These are phyloP conservation scores for Heritiera fomes DNA, from an alignment of 345 rosid species.

Conservation along the genomic window DNA sequence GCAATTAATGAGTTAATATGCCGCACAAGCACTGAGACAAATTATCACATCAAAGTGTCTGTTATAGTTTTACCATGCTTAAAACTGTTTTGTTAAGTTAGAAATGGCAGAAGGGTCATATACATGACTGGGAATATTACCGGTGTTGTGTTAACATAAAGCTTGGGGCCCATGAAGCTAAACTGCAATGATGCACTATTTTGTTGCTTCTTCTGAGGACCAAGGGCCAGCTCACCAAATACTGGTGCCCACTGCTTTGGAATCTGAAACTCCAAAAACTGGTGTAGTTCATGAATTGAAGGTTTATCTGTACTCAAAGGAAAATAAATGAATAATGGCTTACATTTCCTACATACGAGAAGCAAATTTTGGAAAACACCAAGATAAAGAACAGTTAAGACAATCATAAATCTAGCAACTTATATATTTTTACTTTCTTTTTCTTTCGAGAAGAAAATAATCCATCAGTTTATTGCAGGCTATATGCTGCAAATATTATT, in stretches of 20 bases:
- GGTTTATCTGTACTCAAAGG: slow-evolving; percentile 53
- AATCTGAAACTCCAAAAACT: slow-evolving; percentile 75
- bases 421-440: not conserved
- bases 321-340: slow-evolving; percentile 12
- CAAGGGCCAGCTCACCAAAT: slow-evolving; percentile 74
- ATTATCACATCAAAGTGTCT: not conserved
- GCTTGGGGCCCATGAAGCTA: slow-evolving; percentile 69
- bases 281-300: slow-evolving; percentile 64
- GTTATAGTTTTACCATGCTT: not conserved
- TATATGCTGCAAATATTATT: not conserved
- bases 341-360: not conserved
- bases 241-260: slow-evolving; percentile 85
- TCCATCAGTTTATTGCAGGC: not conserved
- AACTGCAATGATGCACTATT: slow-evolving; percentile 55
- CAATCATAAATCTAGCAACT: not conserved
- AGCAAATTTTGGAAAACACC: not conserved
- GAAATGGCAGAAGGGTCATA: not conserved
- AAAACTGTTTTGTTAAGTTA: not conserved
- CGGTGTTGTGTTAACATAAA: slow-evolving; percentile 61
- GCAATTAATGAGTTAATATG: slow-evolving; percentile 2
- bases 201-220: slow-evolving; percentile 61
- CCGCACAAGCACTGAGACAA: not conserved
- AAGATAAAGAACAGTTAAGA: not conserved
- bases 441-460: not conserved
- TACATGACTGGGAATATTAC: slow-evolving; percentile 30